Conservation (phyloP, 225 moss, liverwort and hornwort genomes). For the Marchantia paleacea region DNA sequence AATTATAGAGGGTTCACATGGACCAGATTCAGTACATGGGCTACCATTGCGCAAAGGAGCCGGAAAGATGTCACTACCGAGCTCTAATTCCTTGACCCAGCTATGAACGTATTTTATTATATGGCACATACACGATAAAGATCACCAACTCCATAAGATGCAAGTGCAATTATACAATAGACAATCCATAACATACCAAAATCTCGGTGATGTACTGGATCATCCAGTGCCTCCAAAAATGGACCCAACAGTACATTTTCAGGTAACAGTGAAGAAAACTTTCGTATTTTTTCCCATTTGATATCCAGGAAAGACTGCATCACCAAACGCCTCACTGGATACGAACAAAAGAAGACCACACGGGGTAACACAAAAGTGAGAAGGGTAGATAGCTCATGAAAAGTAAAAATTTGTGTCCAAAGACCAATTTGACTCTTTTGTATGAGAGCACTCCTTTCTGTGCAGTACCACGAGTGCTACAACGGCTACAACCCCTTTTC, state of each 20-base stretch:
- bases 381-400: not conserved
- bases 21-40: too few species aligned
- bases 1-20: too few species aligned
- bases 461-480: too few species aligned
- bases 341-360: slow-evolving; percentile 29
- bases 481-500: too few species aligned
- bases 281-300: slow-evolving; percentile 57
- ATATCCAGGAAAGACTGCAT: slow-evolving; percentile 76
- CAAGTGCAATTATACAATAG: not conserved
- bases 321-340: slow-evolving; percentile 70
- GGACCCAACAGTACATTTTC: slow-evolving; percentile 70
- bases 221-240: slow-evolving; percentile 61
- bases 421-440: too few species aligned
- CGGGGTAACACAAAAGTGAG: slow-evolving; percentile 12
- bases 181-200: slow-evolving; percentile 45
- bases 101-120: too few species aligned
- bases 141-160: not conserved
- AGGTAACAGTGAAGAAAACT: slow-evolving; percentile 57
- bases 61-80: too few species aligned
- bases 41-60: too few species aligned
- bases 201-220: slow-evolving; percentile 60
- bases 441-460: not conserved
- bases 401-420: not conserved
- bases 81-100: too few species aligned
- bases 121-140: too few species aligned